Evolutionary conservation across 768 basidiomycete genomes (phyloP).

Genomic region (Boletus barrowsii): DNA sequence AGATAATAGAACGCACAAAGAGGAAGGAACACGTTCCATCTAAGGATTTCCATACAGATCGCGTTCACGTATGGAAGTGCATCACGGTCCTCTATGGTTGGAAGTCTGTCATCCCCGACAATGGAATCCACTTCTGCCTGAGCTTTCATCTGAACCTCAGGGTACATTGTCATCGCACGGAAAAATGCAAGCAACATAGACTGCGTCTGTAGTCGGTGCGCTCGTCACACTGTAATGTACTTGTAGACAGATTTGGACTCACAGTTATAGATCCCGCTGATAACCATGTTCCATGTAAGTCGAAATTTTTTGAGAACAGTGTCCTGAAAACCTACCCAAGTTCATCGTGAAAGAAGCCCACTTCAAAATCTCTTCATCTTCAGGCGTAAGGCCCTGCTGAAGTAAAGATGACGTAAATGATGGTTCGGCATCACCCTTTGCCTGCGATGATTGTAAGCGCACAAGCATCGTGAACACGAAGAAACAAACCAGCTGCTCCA

Average conservation of each 20-base stretch:
- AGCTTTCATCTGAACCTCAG: conserved; percentile 4
- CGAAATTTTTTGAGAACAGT: too few species aligned
- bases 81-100: conserved; percentile 6
- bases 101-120: conserved; percentile 8
- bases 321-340: conserved; percentile 1
- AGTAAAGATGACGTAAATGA: conserved; percentile 9
- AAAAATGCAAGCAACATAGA: conserved; percentile 12
- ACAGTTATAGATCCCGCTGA: conserved; percentile 26
- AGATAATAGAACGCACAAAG: not conserved
- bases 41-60: conserved; percentile 9
- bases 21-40: conserved; percentile 1
- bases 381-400: not conserved
- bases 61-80: not conserved
- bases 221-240: not conserved
- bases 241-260: conserved; percentile 12
- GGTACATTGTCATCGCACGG: conserved; percentile 12
- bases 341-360: conserved; percentile 13
- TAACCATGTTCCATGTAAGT: not conserved
- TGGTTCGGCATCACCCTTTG: conserved; percentile 1
- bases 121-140: conserved; percentile 12
- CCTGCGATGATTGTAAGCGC: not conserved
- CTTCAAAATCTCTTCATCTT: conserved; percentile 12
- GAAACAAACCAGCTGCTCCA: conserved; percentile 7
- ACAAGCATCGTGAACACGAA: not conserved
- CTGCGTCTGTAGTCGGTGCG: conserved; percentile 13